phyloP scores from a whole-genome alignment of 352 stramenopile genomes.

The Globisporangium abappressorium region DNA sequence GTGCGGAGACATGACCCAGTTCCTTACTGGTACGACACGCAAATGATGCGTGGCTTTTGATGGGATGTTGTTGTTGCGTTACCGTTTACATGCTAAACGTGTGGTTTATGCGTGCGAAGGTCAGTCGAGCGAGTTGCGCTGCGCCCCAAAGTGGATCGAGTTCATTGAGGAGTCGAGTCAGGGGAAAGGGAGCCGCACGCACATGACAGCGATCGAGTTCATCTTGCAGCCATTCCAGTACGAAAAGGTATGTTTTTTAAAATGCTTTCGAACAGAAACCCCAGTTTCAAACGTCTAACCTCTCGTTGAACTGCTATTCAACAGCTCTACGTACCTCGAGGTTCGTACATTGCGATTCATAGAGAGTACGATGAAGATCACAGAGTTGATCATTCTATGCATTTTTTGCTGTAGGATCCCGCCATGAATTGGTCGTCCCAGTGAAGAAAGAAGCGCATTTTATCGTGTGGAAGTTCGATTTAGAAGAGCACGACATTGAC shows the following conservation, averaged over 20 bases:
- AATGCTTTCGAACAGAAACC: no score
- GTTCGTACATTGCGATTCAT: neutral
- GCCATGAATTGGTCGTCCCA: conserved; percentile 55
- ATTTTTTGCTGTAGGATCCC: conserved; percentile 29
- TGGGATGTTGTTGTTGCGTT: neutral
- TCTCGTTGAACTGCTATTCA: neutral
- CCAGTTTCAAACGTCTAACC: neutral
- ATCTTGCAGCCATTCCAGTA: conserved; percentile 77
- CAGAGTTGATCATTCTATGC: conserved; percentile 4
- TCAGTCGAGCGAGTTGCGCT: conserved; percentile 23
- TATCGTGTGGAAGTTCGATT: conserved; percentile 82
- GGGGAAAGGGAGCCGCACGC: conserved; percentile 42
- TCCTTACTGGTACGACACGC: conserved; percentile 31
- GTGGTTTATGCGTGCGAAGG: conserved; percentile 4
- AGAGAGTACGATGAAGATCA: neutral
- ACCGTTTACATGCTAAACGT: neutral
- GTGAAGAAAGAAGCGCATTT: conserved; percentile 45
- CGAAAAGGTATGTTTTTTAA: conserved; percentile 40
- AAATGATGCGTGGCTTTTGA: neutral
- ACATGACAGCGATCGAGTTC: conserved; percentile 84
- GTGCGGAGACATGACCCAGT: conserved; percentile 62
- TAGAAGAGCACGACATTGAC: conserved; percentile 80
- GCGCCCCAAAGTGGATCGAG: conserved; percentile 44
- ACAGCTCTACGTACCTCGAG: conserved; percentile 20
- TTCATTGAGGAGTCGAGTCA: conserved; percentile 52